These are phyloP conservation scores for Pisolithus sp. DNA, from an alignment of 768 basidiomycete species.

Conservation along the genomic window DNA sequence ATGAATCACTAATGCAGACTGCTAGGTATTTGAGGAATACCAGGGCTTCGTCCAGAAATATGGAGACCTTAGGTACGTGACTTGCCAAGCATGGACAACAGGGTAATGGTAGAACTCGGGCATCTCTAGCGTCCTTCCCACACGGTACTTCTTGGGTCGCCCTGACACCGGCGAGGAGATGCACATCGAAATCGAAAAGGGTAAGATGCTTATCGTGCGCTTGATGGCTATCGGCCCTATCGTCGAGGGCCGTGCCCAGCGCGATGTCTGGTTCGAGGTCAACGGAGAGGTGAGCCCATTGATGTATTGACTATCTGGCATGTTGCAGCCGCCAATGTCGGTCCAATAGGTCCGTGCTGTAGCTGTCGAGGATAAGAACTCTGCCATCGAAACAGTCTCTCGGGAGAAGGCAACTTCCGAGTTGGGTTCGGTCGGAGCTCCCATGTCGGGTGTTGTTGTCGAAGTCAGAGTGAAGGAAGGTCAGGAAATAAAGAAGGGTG, in stretches of 20 bases:
- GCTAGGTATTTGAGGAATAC: constrained; percentile 93
- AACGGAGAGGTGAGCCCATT: constrained; percentile 73
- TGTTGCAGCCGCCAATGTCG: constrained; percentile 5
- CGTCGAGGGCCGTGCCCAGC: constrained; percentile 83
- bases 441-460: constrained; percentile 97
- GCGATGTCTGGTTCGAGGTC: constrained; percentile 98
- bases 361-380: constrained; percentile 92
- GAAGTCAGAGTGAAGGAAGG: constrained; percentile 98
- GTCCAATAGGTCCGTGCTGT: constrained; percentile 78
- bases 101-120: constrained; percentile 7
- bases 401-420: constrained; percentile 92
- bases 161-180: constrained; percentile 93
- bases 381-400: constrained; percentile 90
- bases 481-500: constrained; percentile 96
- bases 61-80: constrained; percentile 80
- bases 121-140: constrained; percentile 74
- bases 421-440: constrained; percentile 95
- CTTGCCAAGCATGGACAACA: constrained; percentile 1
- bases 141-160: constrained; percentile 93
- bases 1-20: constrained; percentile 8
- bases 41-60: constrained; percentile 93
- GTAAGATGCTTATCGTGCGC: constrained; percentile 94
- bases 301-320: not conserved
- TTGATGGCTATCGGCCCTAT: constrained; percentile 94
- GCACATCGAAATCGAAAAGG: constrained; percentile 92